phyloP scores from a whole-genome alignment of 164 flowering plant species.

The Dillenia suffruticosa region DNA sequence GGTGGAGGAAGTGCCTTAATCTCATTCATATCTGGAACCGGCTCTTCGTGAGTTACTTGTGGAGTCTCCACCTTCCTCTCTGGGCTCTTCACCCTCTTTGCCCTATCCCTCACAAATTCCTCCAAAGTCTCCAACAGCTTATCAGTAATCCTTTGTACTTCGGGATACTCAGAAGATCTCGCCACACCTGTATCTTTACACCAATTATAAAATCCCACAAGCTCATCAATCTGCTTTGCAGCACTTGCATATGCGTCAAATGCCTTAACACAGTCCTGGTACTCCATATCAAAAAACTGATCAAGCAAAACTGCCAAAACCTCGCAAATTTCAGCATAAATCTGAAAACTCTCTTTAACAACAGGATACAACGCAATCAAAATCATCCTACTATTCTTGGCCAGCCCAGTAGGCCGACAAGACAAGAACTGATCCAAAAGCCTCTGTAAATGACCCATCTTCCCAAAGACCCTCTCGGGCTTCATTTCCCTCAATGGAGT shows the following conservation, averaged over 20 bases:
- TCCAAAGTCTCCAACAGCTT: slow-evolving; percentile 47
- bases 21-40: slow-evolving; percentile 47
- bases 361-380: slow-evolving; percentile 49
- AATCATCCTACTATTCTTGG: slow-evolving; percentile 53
- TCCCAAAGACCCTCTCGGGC: slow-evolving; percentile 55
- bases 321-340: slow-evolving; percentile 62
- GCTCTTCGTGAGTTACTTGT: slow-evolving; percentile 12
- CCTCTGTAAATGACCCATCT: slow-evolving; percentile 40
- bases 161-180: slow-evolving; percentile 63
- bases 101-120: slow-evolving; percentile 42
- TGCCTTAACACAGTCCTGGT: slow-evolving; percentile 47
- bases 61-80: slow-evolving; percentile 31
- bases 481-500: slow-evolving; percentile 62
- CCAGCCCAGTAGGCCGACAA: slow-evolving; percentile 54
- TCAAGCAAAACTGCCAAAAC: slow-evolving; percentile 44
- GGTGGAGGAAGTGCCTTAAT: slow-evolving; percentile 77
- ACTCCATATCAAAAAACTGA: slow-evolving; percentile 62
- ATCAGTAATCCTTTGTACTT: slow-evolving; percentile 55
- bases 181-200: slow-evolving; percentile 73
- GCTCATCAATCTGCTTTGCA: slow-evolving; percentile 77
- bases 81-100: slow-evolving; percentile 37
- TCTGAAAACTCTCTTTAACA: slow-evolving; percentile 67
- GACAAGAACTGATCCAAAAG: slow-evolving; percentile 60
- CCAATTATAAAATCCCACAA: slow-evolving; percentile 63
- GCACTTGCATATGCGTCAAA: slow-evolving; percentile 59